phyloP scores from a whole-genome alignment of 768 basidiomycete genomes.

The Agaricus bisporus region DNA sequence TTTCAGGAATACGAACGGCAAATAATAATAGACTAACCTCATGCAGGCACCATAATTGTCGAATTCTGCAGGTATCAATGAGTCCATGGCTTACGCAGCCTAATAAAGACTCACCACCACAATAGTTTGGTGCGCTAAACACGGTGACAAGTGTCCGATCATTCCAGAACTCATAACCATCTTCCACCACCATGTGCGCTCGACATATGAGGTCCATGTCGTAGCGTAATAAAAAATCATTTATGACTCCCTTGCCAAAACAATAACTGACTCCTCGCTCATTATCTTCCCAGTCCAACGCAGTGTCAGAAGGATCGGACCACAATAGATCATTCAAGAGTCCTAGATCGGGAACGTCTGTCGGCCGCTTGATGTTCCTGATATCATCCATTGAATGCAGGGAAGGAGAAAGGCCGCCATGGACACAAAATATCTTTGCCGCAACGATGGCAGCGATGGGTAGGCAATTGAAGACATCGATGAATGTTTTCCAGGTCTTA shows the following conservation, averaged over 20 bases:
- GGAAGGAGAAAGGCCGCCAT: constrained; percentile 91
- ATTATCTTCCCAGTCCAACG: constrained; percentile 98
- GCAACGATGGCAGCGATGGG: constrained; percentile 98
- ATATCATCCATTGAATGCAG: constrained; percentile 98
- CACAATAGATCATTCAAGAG: constrained; percentile 95
- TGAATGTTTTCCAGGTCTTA: constrained; percentile 99
- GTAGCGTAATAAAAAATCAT: constrained; percentile 89
- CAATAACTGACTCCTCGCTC: constrained; percentile 99
- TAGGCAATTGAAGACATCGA: constrained; percentile 98
- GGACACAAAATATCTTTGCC: constrained; percentile 99
- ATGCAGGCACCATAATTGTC: constrained; percentile 95
- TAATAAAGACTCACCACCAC: constrained; percentile 65
- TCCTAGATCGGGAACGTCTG: constrained; percentile 98
- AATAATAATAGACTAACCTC: constrained; percentile 48
- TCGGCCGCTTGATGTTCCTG: constrained; percentile 94
- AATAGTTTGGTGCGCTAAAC: constrained; percentile 97
- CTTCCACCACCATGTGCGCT: constrained; percentile 99
- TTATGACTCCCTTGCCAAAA: constrained; percentile 96
- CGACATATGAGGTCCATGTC: constrained; percentile 99
- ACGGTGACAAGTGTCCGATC: constrained; percentile 97
- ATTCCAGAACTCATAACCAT: constrained; percentile 99
- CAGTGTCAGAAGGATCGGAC: constrained; percentile 98
- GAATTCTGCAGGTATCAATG: constrained; percentile 51
- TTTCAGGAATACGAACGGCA: constrained; percentile 11
- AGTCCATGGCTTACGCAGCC: constrained; percentile 15